Evolutionary conservation across 768 basidiomycete species (phyloP).

Genomic region (Arthromyces matolae): DNA sequence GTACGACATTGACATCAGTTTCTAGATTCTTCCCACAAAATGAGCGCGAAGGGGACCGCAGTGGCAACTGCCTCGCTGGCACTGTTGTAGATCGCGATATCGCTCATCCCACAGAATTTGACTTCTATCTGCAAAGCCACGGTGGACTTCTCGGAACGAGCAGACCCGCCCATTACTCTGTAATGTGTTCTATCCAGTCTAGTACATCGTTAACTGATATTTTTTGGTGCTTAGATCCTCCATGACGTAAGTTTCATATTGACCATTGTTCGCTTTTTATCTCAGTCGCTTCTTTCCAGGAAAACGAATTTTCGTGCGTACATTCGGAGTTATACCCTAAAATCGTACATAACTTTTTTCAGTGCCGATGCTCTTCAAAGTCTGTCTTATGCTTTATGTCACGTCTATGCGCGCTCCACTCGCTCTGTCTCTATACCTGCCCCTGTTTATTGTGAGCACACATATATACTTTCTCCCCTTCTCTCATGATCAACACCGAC

Average conservation of each 20-base stretch:
- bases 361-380: slow-evolving; percentile 62
- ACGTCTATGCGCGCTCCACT: slow-evolving; percentile 66
- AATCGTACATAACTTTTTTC: too few relatives aligned
- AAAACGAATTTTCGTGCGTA: slow-evolving; percentile 65
- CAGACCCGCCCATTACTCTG: slow-evolving; percentile 44
- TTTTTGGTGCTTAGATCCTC: slow-evolving; percentile 32
- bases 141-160: slow-evolving; percentile 77
- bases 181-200: slow-evolving; percentile 14
- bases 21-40: slow-evolving; percentile 36
- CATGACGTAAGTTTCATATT: slow-evolving; percentile 42
- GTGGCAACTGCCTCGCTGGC: slow-evolving; percentile 74
- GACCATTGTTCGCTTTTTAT: too few relatives aligned
- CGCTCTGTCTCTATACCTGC: slow-evolving; percentile 82
- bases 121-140: slow-evolving; percentile 78
- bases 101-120: slow-evolving; percentile 69
- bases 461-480: too few relatives aligned
- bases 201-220: neutral
- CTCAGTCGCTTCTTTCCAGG: too few relatives aligned
- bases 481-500: neutral
- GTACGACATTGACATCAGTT: neutral
- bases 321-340: too few relatives aligned
- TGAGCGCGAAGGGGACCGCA: slow-evolving; percentile 53
- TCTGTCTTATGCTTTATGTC: slow-evolving; percentile 58
- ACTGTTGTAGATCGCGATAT: slow-evolving; percentile 74
- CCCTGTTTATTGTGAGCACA: slow-evolving; percentile 78